A percentile compares a stretch with the other conserved stretches of the same genome.
phyloP scores from a whole-genome alignment of 2,329 filamentous ascomycete genomes.

The Clarireedia hainanense region DNA sequence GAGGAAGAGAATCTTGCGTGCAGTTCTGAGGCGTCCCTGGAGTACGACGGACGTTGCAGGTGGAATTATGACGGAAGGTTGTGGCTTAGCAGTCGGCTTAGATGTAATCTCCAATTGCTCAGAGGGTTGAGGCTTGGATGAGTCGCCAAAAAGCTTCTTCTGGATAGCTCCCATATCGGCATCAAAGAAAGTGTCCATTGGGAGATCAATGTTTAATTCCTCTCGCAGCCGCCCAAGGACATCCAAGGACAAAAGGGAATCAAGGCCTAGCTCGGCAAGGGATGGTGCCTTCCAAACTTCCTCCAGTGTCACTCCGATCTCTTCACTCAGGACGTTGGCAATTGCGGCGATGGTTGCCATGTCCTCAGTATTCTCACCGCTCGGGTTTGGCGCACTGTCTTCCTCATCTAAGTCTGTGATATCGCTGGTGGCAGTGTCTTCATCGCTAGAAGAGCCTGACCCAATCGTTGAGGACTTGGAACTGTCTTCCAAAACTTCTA shows the following conservation, averaged over 20 bases:
- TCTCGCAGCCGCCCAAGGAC: not conserved
- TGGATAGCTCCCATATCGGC: not conserved
- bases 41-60: conserved; percentile 30
- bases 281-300: not conserved
- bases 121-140: not conserved
- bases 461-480: no score
- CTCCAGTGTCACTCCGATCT: not conserved
- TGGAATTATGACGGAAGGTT: not conserved
- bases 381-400: not conserved
- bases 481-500: not conserved
- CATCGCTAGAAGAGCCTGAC: not conserved
- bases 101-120: not conserved
- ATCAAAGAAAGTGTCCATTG: not conserved
- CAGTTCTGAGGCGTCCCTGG: conserved; percentile 38
- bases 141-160: not conserved
- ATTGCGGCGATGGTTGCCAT: not conserved
- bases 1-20: conserved; percentile 36
- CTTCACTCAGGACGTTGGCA: not conserved
- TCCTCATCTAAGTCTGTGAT: not conserved
- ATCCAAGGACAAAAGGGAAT: conserved; percentile 1
- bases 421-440: not conserved
- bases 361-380: not conserved
- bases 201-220: not conserved
- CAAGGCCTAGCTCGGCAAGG: not conserved
- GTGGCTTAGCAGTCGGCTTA: not conserved